A percentile compares a stretch with the other conserved stretches of the same genome.
Evolutionary conservation across 2,329 filamentous ascomycete species (phyloP).

Genomic region (Diaporthe longicolla): DNA sequence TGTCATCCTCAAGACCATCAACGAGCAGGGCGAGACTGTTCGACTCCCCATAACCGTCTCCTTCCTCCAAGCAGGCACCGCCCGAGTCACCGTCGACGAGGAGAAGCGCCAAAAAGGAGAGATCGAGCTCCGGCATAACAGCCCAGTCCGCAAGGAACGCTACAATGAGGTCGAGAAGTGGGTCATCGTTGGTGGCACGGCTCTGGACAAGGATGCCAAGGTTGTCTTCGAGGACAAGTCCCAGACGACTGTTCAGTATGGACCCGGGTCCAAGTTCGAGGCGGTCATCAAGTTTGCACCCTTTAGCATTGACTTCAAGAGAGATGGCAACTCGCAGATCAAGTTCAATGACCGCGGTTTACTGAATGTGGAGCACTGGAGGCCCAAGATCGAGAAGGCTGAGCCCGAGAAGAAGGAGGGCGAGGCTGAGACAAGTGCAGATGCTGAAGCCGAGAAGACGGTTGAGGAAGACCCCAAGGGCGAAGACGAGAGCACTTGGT

Average conservation of each 20-base stretch:
- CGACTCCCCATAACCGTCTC: slow-evolving; percentile 86
- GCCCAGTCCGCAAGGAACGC: slow-evolving; percentile 87
- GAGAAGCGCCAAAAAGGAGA: slow-evolving; percentile 90
- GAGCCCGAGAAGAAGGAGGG: slow-evolving; percentile 67
- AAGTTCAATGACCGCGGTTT: slow-evolving; percentile 91
- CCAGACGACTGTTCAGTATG: slow-evolving; percentile 84
- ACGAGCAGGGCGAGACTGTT: slow-evolving; percentile 75
- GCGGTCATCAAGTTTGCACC: slow-evolving; percentile 87
- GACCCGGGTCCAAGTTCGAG: slow-evolving; percentile 81
- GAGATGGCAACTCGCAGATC: slow-evolving; percentile 85
- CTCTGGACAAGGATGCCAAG: slow-evolving; percentile 79
- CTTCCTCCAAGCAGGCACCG: slow-evolving; percentile 90
- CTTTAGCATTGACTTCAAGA: slow-evolving; percentile 87
- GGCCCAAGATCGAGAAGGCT: slow-evolving; percentile 81
- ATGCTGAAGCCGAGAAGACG: slow-evolving; percentile 55
- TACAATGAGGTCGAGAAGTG: slow-evolving; percentile 94
- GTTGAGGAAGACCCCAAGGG: slow-evolving; percentile 56
- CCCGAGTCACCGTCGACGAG: slow-evolving; percentile 91
- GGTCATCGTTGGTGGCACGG: slow-evolving; percentile 86
- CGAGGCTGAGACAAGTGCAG: slow-evolving; percentile 55
- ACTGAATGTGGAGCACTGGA: slow-evolving; percentile 96
- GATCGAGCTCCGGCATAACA: slow-evolving; percentile 88
- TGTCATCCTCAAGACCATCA: slow-evolving; percentile 84
- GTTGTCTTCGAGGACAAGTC: slow-evolving; percentile 75
- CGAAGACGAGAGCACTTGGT: slow-evolving; percentile 92